Percentiles rank a stretch among this genome's conserved stretches.
Evolutionary conservation across 2,329 filamentous ascomycete species (phyloP).

Genomic region (Chrysosphaeria jannelii): DNA sequence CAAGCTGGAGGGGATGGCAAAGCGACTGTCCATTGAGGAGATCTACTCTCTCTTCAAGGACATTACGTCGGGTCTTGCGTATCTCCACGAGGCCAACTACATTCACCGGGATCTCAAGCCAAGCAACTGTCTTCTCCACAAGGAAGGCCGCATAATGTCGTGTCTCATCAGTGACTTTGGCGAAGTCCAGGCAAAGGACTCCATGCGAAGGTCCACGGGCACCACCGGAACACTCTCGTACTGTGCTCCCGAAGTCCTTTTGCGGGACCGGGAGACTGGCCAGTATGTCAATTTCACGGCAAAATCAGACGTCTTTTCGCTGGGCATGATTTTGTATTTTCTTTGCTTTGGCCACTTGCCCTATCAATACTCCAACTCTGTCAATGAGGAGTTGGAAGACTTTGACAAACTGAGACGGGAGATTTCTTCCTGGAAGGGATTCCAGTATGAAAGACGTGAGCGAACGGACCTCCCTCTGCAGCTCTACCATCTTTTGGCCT

Average conservation of each 20-base stretch:
- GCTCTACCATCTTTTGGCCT: constrained; percentile 60
- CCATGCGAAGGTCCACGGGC: constrained; percentile 61
- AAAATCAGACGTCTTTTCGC: constrained; percentile 92
- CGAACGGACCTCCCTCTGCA: constrained; percentile 61
- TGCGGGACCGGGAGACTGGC: constrained; percentile 30
- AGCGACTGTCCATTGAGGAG: constrained; percentile 41
- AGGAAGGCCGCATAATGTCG: constrained; percentile 34
- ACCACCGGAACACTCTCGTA: constrained; percentile 93
- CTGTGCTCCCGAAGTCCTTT: constrained; percentile 80
- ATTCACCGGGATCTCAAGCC: constrained; percentile 92
- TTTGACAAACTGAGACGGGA: constrained; percentile 60
- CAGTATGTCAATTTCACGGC: constrained; percentile 78
- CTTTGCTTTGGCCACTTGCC: constrained; percentile 82
- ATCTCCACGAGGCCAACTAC: constrained; percentile 72
- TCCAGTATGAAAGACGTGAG: constrained; percentile 43
- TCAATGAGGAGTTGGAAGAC: constrained; percentile 80
- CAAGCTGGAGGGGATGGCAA: no score
- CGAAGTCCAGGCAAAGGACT: constrained; percentile 68
- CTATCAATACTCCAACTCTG: constrained; percentile 53
- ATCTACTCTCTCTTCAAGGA: constrained; percentile 95
- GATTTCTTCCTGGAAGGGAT: constrained; percentile 66
- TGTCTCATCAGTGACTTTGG: constrained; percentile 95
- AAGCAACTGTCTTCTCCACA: constrained; percentile 75
- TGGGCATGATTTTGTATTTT: constrained; percentile 97
- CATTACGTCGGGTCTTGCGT: constrained; percentile 70